Base-by-base conservation (phyloP, 805 yeast genomes). In the Lipomyces chichibuensis region DNA sequence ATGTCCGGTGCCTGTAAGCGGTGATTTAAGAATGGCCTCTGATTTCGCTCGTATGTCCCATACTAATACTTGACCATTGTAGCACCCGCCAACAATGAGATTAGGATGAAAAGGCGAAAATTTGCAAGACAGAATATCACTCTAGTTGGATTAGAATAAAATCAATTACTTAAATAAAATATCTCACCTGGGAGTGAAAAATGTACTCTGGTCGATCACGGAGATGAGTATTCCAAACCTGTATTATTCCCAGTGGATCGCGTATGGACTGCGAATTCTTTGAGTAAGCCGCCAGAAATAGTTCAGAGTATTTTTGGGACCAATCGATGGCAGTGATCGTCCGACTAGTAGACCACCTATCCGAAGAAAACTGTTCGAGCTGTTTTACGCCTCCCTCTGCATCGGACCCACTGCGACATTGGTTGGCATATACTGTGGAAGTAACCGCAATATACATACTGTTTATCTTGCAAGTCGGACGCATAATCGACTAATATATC, bases 41-140 rank as follows among this genome's bases (percentile, higher is more conserved):
- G 71, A 17, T 17, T 76, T 57, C 6, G 76, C 43, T 14, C 82
- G 65, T 57, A 77, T 69, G 59, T 85, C 87, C 88, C 88, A 85
- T n/a, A 83, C 75, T 14, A 80, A 78, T 0, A 86, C 65, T 62
- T 80, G 82, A 1, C 89, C 89, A 72, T 82, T 82, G 46, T 76
- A 76, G 39, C 83, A 77, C 0, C 87, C 84, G 2, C 84, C 88
- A 56, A 82, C 77, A 8, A 84, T 74, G 35, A 80, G 76, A 35
- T 77, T 75, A 3, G 81, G 76, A 56, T 78, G 76, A 32, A 74
- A 73, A 13, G 78, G 78, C 33, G 85, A 84, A 67, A 84, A 84
- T 53, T 74, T 74, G 23, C 84, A 77, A 1, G 69, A 58, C n/a
- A 79, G 69, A 14, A 85, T 79, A 6, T 79, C 77, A 20, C 85